Percentiles rank a stretch among this genome's conserved stretches.
Evolutionary conservation across 768 basidiomycete genomes (phyloP).

Genomic region (Lactarius sp.): DNA sequence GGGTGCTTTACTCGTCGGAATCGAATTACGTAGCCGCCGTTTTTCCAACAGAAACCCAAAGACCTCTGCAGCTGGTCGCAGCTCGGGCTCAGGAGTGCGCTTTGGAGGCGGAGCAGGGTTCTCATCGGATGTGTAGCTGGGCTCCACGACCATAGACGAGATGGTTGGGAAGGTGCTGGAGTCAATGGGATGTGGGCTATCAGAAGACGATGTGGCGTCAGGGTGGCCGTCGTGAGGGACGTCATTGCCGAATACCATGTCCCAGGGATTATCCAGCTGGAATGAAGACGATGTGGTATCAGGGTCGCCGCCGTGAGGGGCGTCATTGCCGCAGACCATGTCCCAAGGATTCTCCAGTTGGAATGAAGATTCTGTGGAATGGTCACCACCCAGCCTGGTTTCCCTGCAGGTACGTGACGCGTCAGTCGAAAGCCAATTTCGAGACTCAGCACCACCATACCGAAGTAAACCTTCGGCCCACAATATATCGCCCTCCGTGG

Average conservation of each 20-base stretch:
- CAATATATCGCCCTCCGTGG: constrained; percentile 67
- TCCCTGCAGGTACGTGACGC: constrained; percentile 35
- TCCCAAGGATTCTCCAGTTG: constrained; percentile 50
- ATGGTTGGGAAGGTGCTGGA: constrained; percentile 46
- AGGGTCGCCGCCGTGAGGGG: constrained; percentile 25
- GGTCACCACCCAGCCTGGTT: constrained; percentile 39
- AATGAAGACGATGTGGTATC: constrained; percentile 40
- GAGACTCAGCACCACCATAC: constrained; percentile 33
- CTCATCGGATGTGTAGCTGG: constrained; percentile 46
- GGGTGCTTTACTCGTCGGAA: constrained; percentile 33
- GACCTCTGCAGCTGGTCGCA: constrained; percentile 63
- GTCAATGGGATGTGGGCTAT: constrained; percentile 33
- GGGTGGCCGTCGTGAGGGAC: constrained; percentile 25
- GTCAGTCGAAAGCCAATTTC: background rate
- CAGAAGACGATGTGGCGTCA: constrained; percentile 42
- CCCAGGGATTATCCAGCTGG: constrained; percentile 42
- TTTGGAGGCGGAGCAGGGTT: constrained; percentile 23
- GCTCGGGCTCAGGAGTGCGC: constrained; percentile 41
- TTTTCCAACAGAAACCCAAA: constrained; percentile 64
- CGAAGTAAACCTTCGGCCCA: constrained; percentile 76
- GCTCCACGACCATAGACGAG: constrained; percentile 73
- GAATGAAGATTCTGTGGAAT: constrained; percentile 42
- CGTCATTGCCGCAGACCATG: constrained; percentile 36
- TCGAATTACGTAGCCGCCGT: constrained; percentile 35
- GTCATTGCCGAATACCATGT: constrained; percentile 37